Conservation (phyloP, 1,284 basidiomycete species). For the Stygiomarasmius scandens region DNA sequence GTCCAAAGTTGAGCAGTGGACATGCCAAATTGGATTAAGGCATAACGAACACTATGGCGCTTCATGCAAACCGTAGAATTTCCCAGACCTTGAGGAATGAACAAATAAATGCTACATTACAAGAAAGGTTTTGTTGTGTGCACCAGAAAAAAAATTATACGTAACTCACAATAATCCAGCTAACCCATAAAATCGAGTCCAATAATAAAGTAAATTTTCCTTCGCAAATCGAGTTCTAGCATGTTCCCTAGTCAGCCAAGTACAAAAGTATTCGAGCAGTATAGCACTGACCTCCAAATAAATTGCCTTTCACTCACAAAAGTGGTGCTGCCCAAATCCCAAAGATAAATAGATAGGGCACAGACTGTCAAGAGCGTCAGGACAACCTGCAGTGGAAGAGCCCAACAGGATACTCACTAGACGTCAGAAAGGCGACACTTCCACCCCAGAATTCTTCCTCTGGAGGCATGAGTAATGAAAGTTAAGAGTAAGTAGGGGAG, state of each 20-base stretch:
- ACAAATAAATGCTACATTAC: neutral
- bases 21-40: neutral
- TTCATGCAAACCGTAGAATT: neutral
- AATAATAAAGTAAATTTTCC: neutral
- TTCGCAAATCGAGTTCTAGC: neutral
- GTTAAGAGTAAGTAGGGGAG: no score
- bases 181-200: constrained; percentile 1
- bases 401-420: neutral
- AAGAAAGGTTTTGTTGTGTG: no score
- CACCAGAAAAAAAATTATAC: no score
- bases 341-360: neutral
- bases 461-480: neutral
- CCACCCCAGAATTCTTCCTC: neutral
- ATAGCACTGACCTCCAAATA: constrained; percentile 4
- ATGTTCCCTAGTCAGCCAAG: neutral
- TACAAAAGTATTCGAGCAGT: neutral
- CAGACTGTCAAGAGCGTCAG: neutral
- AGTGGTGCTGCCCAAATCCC: neutral
- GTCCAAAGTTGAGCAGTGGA: neutral
- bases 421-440: neutral
- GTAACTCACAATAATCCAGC: neutral
- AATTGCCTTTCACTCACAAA: neutral
- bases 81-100: neutral
- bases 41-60: neutral
- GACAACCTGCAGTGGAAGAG: neutral